A percentile compares a stretch with the other conserved stretches of the same genome.
These are phyloP conservation scores for Candolleomyces eurysporus DNA, from an alignment of 768 basidiomycete species.

Conservation along the genomic window DNA sequence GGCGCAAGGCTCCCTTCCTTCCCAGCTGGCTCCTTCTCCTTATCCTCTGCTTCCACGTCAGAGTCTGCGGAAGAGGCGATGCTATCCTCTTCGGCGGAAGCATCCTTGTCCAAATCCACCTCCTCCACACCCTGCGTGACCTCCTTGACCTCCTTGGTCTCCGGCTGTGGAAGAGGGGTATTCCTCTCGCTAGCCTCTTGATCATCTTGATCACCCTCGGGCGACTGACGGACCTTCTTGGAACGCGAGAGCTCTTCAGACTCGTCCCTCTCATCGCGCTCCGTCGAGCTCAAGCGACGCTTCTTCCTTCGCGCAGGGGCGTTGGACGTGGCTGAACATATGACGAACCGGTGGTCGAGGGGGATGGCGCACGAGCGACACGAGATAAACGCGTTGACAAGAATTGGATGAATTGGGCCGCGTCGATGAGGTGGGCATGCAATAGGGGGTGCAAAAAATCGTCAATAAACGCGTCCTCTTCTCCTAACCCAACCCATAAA, in stretches of 20 bases:
- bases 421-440: slow-evolving; percentile 11
- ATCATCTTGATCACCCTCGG: not conserved
- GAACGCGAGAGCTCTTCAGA: slow-evolving; percentile 29
- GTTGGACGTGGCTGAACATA: slow-evolving; percentile 62
- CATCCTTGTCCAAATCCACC: slow-evolving; percentile 51
- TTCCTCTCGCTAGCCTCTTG: slow-evolving; percentile 23
- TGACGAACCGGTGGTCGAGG: no score
- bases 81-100: not conserved
- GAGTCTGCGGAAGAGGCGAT: not conserved
- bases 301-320: slow-evolving; percentile 69
- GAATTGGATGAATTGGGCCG: not conserved
- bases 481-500: not conserved
- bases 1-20: slow-evolving; percentile 8
- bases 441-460: no score
- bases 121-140: slow-evolving; percentile 70
- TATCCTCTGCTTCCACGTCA: slow-evolving; percentile 55
- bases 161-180: slow-evolving; percentile 23
- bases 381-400: slow-evolving; percentile 9
- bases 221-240: slow-evolving; percentile 44
- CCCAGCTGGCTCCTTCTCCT: slow-evolving; percentile 8
- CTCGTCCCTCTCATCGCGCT: slow-evolving; percentile 39
- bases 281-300: slow-evolving; percentile 56
- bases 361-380: slow-evolving; percentile 4
- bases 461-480: slow-evolving; percentile 1
- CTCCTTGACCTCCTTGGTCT: slow-evolving; percentile 59